phyloP scores from a whole-genome alignment of 345 rosid genomes.

The Lenwebbia sp. region DNA sequence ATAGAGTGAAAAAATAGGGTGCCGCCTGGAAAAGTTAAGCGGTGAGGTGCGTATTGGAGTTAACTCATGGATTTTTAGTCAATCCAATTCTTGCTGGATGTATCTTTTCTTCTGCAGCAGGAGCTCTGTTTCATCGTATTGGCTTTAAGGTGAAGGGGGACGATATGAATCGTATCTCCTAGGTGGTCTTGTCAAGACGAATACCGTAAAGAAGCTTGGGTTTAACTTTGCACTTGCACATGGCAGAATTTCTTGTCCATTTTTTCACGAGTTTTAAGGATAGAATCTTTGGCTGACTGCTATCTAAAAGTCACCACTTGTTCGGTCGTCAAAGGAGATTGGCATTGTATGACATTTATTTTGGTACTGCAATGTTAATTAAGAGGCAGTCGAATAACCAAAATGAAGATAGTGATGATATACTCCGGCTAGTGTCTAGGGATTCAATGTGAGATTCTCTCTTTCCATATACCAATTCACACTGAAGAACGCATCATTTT shows the following conservation, averaged over 20 bases:
- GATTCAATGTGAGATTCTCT: background rate
- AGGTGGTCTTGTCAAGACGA: background rate
- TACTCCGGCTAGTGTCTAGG: background rate
- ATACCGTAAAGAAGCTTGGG: background rate
- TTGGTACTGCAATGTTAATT: background rate
- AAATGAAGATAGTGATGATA: background rate
- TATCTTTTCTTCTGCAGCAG: background rate
- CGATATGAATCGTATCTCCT: background rate
- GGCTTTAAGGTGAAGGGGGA: background rate
- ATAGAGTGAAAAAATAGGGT: background rate
- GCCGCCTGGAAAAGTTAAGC: background rate
- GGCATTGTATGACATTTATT: background rate
- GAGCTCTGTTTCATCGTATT: background rate
- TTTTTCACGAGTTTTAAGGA: background rate
- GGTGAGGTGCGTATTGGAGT: background rate
- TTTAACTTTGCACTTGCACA: background rate
- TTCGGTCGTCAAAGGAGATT: background rate
- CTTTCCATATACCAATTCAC: background rate
- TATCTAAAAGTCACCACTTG: background rate
- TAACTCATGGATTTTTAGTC: background rate
- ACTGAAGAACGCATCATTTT: background rate
- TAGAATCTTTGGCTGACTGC: background rate
- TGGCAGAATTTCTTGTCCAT: background rate
- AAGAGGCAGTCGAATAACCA: background rate
- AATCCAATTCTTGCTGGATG: background rate